Percentiles rank a stretch among this genome's conserved stretches.
phyloP scores from a whole-genome alignment of 2,329 filamentous ascomycete genomes.

The Penicillium sp. region DNA sequence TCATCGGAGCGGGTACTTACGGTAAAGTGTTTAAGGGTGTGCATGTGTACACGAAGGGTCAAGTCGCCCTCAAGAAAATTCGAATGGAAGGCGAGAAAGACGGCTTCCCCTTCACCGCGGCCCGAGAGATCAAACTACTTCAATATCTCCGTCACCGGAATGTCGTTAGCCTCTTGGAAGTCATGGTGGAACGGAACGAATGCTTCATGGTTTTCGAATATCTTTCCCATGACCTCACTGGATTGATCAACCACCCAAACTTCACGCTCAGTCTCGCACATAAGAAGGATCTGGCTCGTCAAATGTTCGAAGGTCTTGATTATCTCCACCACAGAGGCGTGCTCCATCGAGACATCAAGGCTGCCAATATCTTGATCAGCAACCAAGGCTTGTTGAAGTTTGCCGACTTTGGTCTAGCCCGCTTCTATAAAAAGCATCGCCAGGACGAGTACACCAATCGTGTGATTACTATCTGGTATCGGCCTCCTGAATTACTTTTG shows the following conservation, averaged over 20 bases:
- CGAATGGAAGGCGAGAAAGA: slow-evolving; percentile 99
- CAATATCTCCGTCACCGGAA: slow-evolving; percentile 90
- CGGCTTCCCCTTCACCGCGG: slow-evolving; percentile 92
- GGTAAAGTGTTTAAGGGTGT: slow-evolving; percentile 92
- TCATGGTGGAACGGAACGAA: slow-evolving; percentile 98
- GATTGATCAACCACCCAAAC: slow-evolving; percentile 86
- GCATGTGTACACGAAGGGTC: slow-evolving; percentile 66
- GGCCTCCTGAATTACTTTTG: slow-evolving; percentile 80
- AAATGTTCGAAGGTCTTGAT: slow-evolving; percentile 88
- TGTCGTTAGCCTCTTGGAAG: slow-evolving; percentile 81
- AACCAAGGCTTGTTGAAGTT: slow-evolving; percentile 83
- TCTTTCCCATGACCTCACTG: slow-evolving; percentile 89
- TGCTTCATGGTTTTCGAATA: slow-evolving; percentile 99
- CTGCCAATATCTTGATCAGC: slow-evolving; percentile 92
- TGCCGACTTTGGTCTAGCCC: slow-evolving; percentile 90
- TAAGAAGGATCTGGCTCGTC: slow-evolving; percentile 86
- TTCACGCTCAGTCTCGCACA: slow-evolving; percentile 79
- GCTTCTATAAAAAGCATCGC: slow-evolving; percentile 89
- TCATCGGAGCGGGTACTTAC: slow-evolving; percentile 91
- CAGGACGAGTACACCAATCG: slow-evolving; percentile 96
- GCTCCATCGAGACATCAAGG: slow-evolving; percentile 94
- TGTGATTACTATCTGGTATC: slow-evolving; percentile 98
- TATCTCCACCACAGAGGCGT: slow-evolving; percentile 93
- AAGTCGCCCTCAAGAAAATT: slow-evolving; percentile 95
- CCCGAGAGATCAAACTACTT: slow-evolving; percentile 93